Base-by-base conservation (phyloP, 192 early-diverging fungal species). In the Dissophora globulifera region DNA sequence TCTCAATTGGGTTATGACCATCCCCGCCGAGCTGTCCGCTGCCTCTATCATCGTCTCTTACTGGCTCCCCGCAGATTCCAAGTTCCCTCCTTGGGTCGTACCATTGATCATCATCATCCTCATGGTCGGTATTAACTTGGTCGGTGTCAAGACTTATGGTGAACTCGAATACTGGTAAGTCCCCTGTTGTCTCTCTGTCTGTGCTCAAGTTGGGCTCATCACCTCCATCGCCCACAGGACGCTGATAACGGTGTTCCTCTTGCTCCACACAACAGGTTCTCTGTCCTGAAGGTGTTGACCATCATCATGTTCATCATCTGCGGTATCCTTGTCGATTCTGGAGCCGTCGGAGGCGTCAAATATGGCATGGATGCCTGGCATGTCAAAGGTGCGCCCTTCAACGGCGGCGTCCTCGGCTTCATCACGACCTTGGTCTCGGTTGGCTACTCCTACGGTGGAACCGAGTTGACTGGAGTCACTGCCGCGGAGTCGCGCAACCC, bases 271-370 rank as follows among this genome's bases (percentile, higher is more conserved):
- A n/a, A n/a, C n/a, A n/a, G n/a, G 86, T 80, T 94, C 51, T 85
- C 89, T 1, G 47, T 86, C 31, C 84, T 76, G 42, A 76, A 76
- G 49, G 90, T 97, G 35, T 67, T 91, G 32, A 85, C 92, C 1
- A 89, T 95, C 55, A 67, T 93, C 50, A 68, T 97, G 35, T 97
- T 97, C 71, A 84, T 96, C 49, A 69, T 96, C 55, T 83, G 94
- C 50, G 92, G 89, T 53, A 88, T 95, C 43, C 62, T 93, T n/a
- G 91, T 93, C 13, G 85, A 86, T 61, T 82, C 88, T 22, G 92
- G 85, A 41, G 90, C 82, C 1, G 56, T 86, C 7, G 91, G 90
- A 48, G 87, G 85, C 25, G 62, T 75, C n/a, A 58, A 75, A 13
- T 86, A 86, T 57, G 88, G 91, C 30, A 81, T 90, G 45, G 58